phyloP scores from a whole-genome alignment of 164 flowering plant species.

The Nelumbo lutea region DNA sequence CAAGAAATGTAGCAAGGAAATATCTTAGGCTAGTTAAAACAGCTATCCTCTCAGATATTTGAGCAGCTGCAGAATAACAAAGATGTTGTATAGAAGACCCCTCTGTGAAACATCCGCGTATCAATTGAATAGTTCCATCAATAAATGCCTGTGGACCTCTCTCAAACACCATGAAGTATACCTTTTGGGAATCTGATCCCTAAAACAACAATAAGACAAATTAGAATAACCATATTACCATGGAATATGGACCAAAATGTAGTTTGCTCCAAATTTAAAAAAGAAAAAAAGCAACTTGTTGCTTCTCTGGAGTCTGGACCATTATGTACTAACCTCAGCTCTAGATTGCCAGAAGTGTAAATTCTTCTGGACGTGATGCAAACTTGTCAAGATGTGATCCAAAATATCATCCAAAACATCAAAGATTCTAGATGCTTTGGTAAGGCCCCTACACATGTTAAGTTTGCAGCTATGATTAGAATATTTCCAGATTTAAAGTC shows the following conservation, averaged over 20 bases:
- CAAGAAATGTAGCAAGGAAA: conserved; percentile 67
- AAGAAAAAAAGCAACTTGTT: background rate
- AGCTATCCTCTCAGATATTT: conserved; percentile 62
- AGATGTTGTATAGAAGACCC: conserved; percentile 52
- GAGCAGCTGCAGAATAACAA: conserved; percentile 45
- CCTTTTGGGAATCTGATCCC: conserved; percentile 61
- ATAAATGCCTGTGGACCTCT: conserved; percentile 85
- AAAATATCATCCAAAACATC: conserved; percentile 65
- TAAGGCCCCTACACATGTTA: conserved; percentile 27
- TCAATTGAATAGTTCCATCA: conserved; percentile 41
- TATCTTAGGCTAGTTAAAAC: conserved; percentile 50
- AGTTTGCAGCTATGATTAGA: background rate
- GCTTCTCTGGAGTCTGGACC: background rate
- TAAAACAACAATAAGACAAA: conserved; percentile 18
- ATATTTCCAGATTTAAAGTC: background rate
- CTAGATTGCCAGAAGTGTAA: conserved; percentile 76
- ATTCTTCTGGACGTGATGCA: conserved; percentile 74
- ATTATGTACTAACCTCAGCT: conserved; percentile 60
- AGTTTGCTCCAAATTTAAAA: background rate
- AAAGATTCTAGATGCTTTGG: conserved; percentile 38
- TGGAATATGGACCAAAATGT: background rate
- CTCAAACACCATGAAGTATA: conserved; percentile 78
- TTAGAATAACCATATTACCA: background rate
- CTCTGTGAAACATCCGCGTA: conserved; percentile 39
- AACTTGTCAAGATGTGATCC: conserved; percentile 44